Conservation (phyloP, 2,329 filamentous ascomycete species). For the Penicillium sp. region DNA sequence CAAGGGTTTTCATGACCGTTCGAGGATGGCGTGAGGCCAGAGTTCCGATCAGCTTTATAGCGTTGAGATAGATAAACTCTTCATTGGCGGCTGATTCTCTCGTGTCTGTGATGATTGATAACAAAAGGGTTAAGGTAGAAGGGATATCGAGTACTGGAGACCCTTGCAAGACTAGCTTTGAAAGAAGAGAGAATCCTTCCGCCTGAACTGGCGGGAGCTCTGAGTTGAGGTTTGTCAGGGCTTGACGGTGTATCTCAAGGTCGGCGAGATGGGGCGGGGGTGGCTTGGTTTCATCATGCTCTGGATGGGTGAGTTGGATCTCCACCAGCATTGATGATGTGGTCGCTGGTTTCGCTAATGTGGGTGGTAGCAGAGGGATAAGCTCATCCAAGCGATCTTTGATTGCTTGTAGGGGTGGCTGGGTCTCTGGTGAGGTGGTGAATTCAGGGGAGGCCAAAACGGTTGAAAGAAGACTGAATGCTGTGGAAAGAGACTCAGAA, state of each 20-base stretch:
- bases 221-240: constrained; percentile 45
- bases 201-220: constrained; percentile 48
- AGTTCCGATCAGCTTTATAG: constrained; percentile 46
- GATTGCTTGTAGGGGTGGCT: constrained; percentile 35
- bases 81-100: constrained; percentile 39
- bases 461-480: constrained; percentile 49
- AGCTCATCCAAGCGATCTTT: constrained; percentile 43
- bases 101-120: constrained; percentile 43
- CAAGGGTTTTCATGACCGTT: constrained; percentile 45
- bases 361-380: constrained; percentile 36
- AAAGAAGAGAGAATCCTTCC: constrained; percentile 48
- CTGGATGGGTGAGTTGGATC: constrained; percentile 40
- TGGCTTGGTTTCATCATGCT: constrained; percentile 24
- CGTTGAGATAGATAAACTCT: constrained; percentile 50
- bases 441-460: constrained; percentile 49
- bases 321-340: constrained; percentile 49
- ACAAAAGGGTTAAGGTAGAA: constrained; percentile 44
- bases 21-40: constrained; percentile 47
- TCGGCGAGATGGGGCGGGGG: constrained; percentile 36
- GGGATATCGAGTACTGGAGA: constrained; percentile 50
- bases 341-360: constrained; percentile 42
- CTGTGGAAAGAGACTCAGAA: constrained; percentile 43
- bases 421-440: constrained; percentile 33
- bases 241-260: constrained; percentile 46
- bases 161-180: constrained; percentile 42